phyloP scores from a whole-genome alignment of 805 yeast species.

The Starmerella potacharoeniae region DNA sequence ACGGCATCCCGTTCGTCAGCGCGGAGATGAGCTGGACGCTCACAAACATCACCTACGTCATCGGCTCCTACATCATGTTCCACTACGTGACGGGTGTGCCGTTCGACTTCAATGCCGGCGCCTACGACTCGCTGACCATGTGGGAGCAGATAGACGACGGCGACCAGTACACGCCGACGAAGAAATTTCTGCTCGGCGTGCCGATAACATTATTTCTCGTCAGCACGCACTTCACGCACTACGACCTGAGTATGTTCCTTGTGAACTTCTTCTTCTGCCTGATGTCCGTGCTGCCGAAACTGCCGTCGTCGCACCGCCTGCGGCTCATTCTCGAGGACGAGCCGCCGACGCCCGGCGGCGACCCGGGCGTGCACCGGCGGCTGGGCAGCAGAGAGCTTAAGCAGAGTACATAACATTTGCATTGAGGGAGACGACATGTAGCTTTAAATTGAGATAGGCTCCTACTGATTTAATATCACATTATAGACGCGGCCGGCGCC shows the following conservation, averaged over 20 bases:
- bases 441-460: not conserved
- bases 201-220: slow-evolving; percentile 79
- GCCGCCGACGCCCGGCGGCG: slow-evolving; percentile 11
- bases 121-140: slow-evolving; percentile 90
- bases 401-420: slow-evolving; percentile 8
- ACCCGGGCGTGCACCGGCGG: slow-evolving; percentile 11
- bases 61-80: slow-evolving; percentile 91
- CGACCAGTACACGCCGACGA: slow-evolving; percentile 92
- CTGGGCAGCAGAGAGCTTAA: slow-evolving; percentile 17
- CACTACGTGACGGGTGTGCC: slow-evolving; percentile 96
- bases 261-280: slow-evolving; percentile 73
- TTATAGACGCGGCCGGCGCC: too few relatives aligned
- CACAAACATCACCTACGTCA: slow-evolving; percentile 79
- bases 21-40: slow-evolving; percentile 87
- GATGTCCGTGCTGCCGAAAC: slow-evolving; percentile 80
- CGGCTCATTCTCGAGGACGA: slow-evolving; percentile 26
- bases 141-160: slow-evolving; percentile 98
- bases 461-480: not conserved
- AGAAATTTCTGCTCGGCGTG: slow-evolving; percentile 84
- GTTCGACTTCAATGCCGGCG: slow-evolving; percentile 88
- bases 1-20: slow-evolving; percentile 67
- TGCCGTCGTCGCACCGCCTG: slow-evolving; percentile 43
- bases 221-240: slow-evolving; percentile 81
- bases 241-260: slow-evolving; percentile 66
- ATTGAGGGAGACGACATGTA: not conserved